A percentile compares a stretch with the other conserved stretches of the same genome.
phyloP scores from a whole-genome alignment of 2,329 filamentous ascomycete species.

The Fusarium xylarioides region DNA sequence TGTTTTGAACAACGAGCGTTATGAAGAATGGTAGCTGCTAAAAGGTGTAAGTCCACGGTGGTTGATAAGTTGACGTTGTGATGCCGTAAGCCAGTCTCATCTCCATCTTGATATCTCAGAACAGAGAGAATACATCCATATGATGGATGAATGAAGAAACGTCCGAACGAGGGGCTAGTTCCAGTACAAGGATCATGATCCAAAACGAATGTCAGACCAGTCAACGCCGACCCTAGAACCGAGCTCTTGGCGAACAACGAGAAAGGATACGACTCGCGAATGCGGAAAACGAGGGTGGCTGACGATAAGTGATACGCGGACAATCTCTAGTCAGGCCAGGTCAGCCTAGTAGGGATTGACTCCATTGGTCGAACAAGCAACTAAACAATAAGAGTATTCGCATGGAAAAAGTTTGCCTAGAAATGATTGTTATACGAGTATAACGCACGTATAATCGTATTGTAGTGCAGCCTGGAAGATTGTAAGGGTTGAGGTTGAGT shows the following conservation, averaged over 20 bases:
- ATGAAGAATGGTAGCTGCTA: neutral
- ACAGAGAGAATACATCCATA: neutral
- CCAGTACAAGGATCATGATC: neutral
- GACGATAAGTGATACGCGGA: constrained; percentile 18
- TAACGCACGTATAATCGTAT: neutral
- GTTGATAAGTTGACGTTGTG: neutral
- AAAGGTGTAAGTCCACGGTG: no score
- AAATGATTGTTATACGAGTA: neutral
- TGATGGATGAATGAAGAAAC: neutral
- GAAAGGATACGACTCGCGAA: neutral
- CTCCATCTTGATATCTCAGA: neutral
- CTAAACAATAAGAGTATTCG: neutral
- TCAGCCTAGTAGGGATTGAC: neutral
- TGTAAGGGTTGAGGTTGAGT: neutral
- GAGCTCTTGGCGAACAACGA: constrained; percentile 1
- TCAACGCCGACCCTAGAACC: neutral
- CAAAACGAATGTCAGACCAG: neutral
- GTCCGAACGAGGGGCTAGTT: neutral
- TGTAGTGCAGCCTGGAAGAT: neutral
- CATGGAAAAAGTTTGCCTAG: neutral
- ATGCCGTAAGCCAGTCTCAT: neutral
- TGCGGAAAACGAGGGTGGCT: neutral
- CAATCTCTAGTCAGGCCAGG: neutral
- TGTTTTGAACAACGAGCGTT: neutral
- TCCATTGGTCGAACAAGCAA: neutral